phyloP scores from a whole-genome alignment of 805 yeast genomes.

The Cyberlindnera misumaiensis region DNA sequence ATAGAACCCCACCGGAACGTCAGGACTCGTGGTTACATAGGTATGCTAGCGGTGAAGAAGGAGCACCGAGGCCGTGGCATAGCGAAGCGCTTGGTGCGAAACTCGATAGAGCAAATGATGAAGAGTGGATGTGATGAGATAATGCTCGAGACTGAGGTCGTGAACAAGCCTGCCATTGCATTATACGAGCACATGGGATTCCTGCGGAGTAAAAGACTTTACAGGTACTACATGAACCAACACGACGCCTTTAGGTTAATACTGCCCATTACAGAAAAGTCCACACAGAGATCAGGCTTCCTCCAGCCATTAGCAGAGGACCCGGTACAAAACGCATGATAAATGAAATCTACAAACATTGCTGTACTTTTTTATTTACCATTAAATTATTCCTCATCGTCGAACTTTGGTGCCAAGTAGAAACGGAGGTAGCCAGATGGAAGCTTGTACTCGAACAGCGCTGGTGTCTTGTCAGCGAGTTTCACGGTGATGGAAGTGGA shows the following conservation, averaged over 20 bases:
- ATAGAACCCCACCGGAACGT: slow-evolving; percentile 69
- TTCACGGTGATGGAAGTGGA: slow-evolving; percentile 74
- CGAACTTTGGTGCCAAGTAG: slow-evolving; percentile 97
- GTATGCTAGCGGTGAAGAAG: slow-evolving; percentile 86
- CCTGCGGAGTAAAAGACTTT: slow-evolving; percentile 64
- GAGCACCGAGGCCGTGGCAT: slow-evolving; percentile 71
- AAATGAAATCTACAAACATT: not conserved
- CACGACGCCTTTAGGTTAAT: slow-evolving; percentile 90
- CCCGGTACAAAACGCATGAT: not conserved
- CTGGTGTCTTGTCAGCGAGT: slow-evolving; percentile 88
- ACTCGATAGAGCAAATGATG: slow-evolving; percentile 60
- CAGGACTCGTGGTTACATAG: slow-evolving; percentile 84
- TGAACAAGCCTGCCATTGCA: slow-evolving; percentile 60
- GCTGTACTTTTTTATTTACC: not conserved
- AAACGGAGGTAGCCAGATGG: slow-evolving; percentile 90
- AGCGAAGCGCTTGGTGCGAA: slow-evolving; percentile 63
- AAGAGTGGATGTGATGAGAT: slow-evolving; percentile 73
- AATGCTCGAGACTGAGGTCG: slow-evolving; percentile 88
- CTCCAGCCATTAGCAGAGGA: slow-evolving; percentile 22
- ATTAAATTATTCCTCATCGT: slow-evolving; percentile 57
- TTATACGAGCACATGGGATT: slow-evolving; percentile 76
- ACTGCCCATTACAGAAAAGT: slow-evolving; percentile 64
- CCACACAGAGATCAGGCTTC: slow-evolving; percentile 51
- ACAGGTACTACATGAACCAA: slow-evolving; percentile 82
- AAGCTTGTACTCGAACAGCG: slow-evolving; percentile 85